phyloP scores from a whole-genome alignment of 2,329 filamentous ascomycete genomes.

The Fusarium coicis region DNA sequence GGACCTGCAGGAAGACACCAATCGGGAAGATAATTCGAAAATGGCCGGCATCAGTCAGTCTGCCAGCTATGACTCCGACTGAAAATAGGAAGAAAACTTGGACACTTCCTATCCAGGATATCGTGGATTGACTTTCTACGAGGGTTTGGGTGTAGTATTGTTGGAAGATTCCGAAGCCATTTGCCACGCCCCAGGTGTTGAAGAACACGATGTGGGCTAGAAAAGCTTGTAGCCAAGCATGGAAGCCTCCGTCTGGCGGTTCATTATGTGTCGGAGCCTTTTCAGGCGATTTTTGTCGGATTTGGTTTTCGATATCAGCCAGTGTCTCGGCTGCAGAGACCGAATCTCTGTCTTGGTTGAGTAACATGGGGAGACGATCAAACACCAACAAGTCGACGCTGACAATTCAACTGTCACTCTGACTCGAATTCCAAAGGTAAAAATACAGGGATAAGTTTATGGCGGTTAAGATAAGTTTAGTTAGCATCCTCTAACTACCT shows the following conservation, averaged over 20 bases:
- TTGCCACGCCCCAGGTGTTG: constrained; percentile 59
- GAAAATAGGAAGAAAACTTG: constrained; percentile 57
- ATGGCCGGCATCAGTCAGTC: constrained; percentile 57
- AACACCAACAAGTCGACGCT: accelerated
- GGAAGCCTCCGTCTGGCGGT: constrained; percentile 34
- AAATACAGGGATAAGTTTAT: background rate
- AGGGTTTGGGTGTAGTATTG: constrained; percentile 55
- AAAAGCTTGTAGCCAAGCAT: constrained; percentile 48
- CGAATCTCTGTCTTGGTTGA: background rate
- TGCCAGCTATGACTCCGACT: constrained; percentile 55
- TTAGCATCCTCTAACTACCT: background rate
- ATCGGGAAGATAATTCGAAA: constrained; percentile 52
- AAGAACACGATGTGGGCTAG: constrained; percentile 55
- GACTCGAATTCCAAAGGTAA: accelerated
- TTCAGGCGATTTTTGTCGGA: background rate
- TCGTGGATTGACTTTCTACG: constrained; percentile 48
- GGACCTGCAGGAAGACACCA: constrained; percentile 53
- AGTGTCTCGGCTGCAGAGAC: constrained; percentile 2
- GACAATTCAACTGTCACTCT: accelerated
- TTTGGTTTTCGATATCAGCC: constrained; percentile 12
- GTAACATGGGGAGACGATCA: background rate
- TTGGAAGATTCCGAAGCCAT: constrained; percentile 59
- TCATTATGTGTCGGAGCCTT: background rate
- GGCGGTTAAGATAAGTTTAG: background rate
- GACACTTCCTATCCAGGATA: constrained; percentile 59